Evolutionary conservation across 441 rosid genomes (phyloP), one percentile per base, ranked within the genome.

Genomic region (Adansonia madagascariensis): DNA sequence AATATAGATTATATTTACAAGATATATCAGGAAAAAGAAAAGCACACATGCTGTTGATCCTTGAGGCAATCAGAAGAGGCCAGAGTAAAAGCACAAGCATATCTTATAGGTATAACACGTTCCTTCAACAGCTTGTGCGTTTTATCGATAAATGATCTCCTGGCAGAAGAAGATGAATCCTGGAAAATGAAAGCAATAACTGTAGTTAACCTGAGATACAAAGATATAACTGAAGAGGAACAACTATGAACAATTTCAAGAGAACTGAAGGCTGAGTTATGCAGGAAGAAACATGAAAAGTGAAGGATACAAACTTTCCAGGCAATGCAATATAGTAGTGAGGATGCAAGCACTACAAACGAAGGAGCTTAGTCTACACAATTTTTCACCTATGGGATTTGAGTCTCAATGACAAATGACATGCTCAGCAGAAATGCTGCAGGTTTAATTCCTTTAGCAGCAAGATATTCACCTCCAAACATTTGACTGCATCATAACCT

Each of bases 51-150:
- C 66, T 81, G 97, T 75, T 90, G 88, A 82, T 89, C 98, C 82
- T 83, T 84, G 78, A 67, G 62, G 76, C 84, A 75, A 84, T 85
- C 93, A 70, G 83, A 80, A 67, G 85, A n/a, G 77, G 92, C 90
- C 85, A 94, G 82, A 31, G 93, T 89, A 78, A 91, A 91, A 57
- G 92, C 91, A 84, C 97, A 94, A 44, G 99, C 98, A 83, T 92
- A 94, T 90, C 89, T 88, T 79, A 74, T 86, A 53, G 99, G 98
- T 84, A 94, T 80, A 78, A 71, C 82, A 67, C 64, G 92, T 78
- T 85, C 90, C 85, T 82, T 91, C 85, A 92, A 68, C 77, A 91
- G 86, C 81, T 91, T 90, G 79, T 84, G 86, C 71, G 81, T 82
- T 88, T 91, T 93, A 71, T 87, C 88, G 69, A 94, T 87, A 84